Percentiles rank a stretch among this genome's conserved stretches.
Conservation (phyloP, 2,329 filamentous ascomycete genomes). For the Aspergillus tamarii region DNA sequence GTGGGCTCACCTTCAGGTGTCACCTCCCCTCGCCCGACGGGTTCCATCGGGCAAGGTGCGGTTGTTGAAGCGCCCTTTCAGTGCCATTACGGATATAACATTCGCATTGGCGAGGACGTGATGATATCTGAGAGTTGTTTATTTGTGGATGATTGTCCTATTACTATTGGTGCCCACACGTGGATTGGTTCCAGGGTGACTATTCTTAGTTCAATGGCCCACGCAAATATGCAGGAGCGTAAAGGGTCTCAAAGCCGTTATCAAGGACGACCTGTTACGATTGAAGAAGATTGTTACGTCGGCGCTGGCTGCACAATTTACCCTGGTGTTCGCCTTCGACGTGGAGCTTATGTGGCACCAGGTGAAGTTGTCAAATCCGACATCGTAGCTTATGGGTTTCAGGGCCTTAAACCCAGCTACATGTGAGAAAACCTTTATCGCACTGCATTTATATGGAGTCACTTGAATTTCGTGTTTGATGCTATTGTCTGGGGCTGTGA, state of each 20-base stretch:
- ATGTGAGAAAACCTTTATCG: slow-evolving; percentile 31
- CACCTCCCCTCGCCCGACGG: slow-evolving; percentile 55
- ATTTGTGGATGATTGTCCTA: slow-evolving; percentile 82
- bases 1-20: slow-evolving; percentile 55
- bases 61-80: slow-evolving; percentile 85
- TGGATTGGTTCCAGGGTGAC: slow-evolving; percentile 81
- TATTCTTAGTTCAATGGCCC: slow-evolving; percentile 75
- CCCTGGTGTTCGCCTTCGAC: slow-evolving; percentile 47
- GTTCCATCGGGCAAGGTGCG: slow-evolving; percentile 73
- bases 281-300: slow-evolving; percentile 73
- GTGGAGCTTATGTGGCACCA: slow-evolving; percentile 49
- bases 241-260: slow-evolving; percentile 74
- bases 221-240: slow-evolving; percentile 72
- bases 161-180: slow-evolving; percentile 74
- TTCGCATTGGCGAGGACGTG: slow-evolving; percentile 82
- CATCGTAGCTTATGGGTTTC: slow-evolving; percentile 46
- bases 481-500: no score
- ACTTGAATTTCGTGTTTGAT: not conserved
- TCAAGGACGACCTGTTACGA: slow-evolving; percentile 70
- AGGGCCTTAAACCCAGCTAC: slow-evolving; percentile 46
- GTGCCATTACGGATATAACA: slow-evolving; percentile 96
- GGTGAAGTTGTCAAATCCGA: slow-evolving; percentile 49
- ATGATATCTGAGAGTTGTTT: slow-evolving; percentile 81
- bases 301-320: slow-evolving; percentile 64
- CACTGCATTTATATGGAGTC: not conserved